phyloP scores from a whole-genome alignment of 768 basidiomycete species.

The Gymnopilus junonius region DNA sequence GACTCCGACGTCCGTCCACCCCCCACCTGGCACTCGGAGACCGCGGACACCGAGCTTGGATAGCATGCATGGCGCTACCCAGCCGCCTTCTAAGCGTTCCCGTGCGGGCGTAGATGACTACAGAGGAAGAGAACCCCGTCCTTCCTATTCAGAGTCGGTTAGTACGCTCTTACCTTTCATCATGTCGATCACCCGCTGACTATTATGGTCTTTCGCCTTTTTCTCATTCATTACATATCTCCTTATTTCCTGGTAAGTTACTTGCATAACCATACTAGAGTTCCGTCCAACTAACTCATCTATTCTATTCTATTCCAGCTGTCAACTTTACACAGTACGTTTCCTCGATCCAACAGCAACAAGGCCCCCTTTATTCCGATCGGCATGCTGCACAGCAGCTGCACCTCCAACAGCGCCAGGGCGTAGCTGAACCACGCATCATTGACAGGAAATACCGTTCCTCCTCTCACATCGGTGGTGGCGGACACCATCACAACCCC shows the following conservation, averaged over 20 bases:
- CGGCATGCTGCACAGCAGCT: not conserved
- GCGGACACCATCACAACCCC: slow-evolving; percentile 4
- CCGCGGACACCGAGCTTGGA: slow-evolving; percentile 44
- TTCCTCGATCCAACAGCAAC: not conserved
- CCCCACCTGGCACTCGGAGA: slow-evolving; percentile 18
- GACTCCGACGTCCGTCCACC: slow-evolving; percentile 19
- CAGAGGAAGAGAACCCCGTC: slow-evolving; percentile 27
- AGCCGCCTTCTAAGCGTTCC: slow-evolving; percentile 56
- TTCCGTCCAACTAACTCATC: not conserved
- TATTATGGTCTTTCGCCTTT: not conserved
- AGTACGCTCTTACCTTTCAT: slow-evolving; percentile 15
- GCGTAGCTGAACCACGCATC: slow-evolving; percentile 17
- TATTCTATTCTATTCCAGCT: not conserved
- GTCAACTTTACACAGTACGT: not conserved
- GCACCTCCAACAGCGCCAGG: slow-evolving; percentile 6
- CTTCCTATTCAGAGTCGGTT: slow-evolving; percentile 36
- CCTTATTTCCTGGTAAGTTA: not conserved
- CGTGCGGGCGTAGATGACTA: slow-evolving; percentile 43
- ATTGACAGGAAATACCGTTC: slow-evolving; percentile 23
- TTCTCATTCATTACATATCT: not conserved
- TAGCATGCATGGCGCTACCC: slow-evolving; percentile 30
- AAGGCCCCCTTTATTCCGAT: not conserved
- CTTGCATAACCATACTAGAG: not conserved
- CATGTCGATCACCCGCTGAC: slow-evolving; percentile 2
- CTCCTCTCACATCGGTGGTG: not conserved